phyloP scores from a whole-genome alignment of 2,329 filamentous ascomycete genomes.

The Trichoderma endophyticum region DNA sequence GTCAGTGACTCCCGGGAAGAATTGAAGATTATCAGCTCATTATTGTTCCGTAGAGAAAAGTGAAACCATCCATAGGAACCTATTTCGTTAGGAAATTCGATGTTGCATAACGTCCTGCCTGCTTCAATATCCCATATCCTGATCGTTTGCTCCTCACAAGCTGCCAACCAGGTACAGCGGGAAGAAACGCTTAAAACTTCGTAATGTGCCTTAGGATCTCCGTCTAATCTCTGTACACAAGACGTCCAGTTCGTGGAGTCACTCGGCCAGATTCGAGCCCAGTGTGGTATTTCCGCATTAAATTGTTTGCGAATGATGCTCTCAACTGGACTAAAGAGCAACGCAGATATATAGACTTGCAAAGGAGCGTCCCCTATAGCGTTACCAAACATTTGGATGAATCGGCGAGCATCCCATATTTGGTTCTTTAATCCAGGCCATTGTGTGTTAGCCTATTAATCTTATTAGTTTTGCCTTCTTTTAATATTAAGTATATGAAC shows the following conservation, averaged over 20 bases:
- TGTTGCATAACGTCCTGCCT: too few species aligned
- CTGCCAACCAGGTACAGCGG: too few species aligned
- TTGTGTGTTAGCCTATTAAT: not conserved
- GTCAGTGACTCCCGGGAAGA: accelerated
- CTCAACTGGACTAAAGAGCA: not conserved
- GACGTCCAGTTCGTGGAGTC: too few species aligned
- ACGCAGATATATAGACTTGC: not conserved
- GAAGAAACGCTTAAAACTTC: too few species aligned
- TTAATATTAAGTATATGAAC: not conserved
- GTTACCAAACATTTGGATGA: not conserved
- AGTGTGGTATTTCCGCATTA: not conserved
- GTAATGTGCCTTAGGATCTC: too few species aligned
- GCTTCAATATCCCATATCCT: too few species aligned
- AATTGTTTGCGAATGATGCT: not conserved
- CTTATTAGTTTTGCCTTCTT: too few species aligned
- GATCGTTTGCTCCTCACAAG: too few species aligned
- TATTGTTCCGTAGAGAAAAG: not conserved
- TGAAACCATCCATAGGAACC: too few species aligned
- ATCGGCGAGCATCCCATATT: not conserved
- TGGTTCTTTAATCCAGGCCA: not conserved
- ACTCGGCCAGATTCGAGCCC: not conserved
- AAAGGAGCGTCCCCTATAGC: not conserved
- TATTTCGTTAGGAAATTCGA: too few species aligned
- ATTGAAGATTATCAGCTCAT: not conserved
- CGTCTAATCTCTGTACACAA: not conserved